Evolutionary conservation across 345 rosid genomes (phyloP).

Genomic region (Populus davidiana): DNA sequence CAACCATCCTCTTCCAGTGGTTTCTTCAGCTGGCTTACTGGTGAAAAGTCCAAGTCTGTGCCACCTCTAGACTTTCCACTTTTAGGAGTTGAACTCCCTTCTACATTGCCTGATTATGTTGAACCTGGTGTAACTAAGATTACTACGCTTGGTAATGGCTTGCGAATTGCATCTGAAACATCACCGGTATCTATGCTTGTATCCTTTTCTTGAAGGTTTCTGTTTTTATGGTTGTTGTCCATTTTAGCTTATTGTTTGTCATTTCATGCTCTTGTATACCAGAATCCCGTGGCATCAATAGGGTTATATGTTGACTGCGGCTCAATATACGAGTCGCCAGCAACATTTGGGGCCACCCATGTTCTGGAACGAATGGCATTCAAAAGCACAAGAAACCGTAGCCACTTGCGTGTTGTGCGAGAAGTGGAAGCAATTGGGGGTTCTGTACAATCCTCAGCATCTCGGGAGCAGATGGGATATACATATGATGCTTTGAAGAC

Average conservation of each 20-base stretch:
- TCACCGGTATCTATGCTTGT: slow-evolving; percentile 41
- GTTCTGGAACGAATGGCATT: slow-evolving; percentile 87
- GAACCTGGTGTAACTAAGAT: slow-evolving; percentile 57
- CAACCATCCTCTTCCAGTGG: slow-evolving; percentile 41
- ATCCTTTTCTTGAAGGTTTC: background rate
- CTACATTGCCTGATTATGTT: slow-evolving; percentile 54
- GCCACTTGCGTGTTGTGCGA: slow-evolving; percentile 67
- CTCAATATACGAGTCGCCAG: slow-evolving; percentile 71
- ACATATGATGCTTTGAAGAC: slow-evolving; percentile 89
- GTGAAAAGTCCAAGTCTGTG: slow-evolving; percentile 42
- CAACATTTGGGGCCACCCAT: slow-evolving; percentile 65
- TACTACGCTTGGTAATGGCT: slow-evolving; percentile 68
- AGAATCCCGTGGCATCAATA: slow-evolving; percentile 80
- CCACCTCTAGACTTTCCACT: slow-evolving; percentile 59
- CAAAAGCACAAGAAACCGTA: slow-evolving; percentile 74
- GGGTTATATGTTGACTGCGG: slow-evolving; percentile 74
- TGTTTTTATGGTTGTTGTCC: background rate
- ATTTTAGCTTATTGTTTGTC: background rate
- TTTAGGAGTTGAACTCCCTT: slow-evolving; percentile 53
- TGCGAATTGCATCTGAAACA: slow-evolving; percentile 66
- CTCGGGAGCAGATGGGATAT: slow-evolving; percentile 81
- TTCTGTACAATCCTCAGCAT: slow-evolving; percentile 65
- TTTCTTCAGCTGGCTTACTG: slow-evolving; percentile 63
- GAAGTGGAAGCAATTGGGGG: slow-evolving; percentile 95
- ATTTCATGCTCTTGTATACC: slow-evolving; percentile 6